Evolutionary conservation across 345 rosid genomes (phyloP).

Genomic region (Corchorus capsularis): DNA sequence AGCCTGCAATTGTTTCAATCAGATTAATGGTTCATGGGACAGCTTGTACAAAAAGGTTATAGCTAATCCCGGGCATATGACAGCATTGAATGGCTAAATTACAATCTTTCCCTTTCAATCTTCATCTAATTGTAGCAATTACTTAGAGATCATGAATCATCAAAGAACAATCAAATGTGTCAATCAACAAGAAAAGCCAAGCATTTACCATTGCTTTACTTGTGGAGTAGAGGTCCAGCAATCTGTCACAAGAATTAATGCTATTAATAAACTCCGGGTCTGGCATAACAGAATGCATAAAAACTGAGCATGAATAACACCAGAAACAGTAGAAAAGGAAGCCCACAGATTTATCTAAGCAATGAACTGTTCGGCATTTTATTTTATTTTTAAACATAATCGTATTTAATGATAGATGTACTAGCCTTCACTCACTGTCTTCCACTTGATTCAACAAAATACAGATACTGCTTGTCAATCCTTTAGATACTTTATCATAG

Average conservation of each 20-base stretch:
- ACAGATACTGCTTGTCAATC: not conserved
- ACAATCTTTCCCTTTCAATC: not conserved
- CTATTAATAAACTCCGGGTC: constrained; percentile 18
- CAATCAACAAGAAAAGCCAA: constrained; percentile 19
- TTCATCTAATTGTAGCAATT: not conserved
- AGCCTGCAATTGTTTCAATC: constrained; percentile 62
- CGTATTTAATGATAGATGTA: not conserved
- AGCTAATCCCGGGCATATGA: not conserved
- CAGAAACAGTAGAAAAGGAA: not conserved
- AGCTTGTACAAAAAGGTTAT: not conserved
- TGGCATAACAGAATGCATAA: not conserved
- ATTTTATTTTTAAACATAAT: not conserved
- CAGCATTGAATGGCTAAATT: not conserved
- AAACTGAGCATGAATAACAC: constrained; percentile 15
- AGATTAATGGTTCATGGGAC: constrained; percentile 13
- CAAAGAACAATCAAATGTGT: constrained; percentile 4
- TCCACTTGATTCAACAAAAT: not conserved
- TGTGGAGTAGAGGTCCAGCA: constrained; percentile 85
- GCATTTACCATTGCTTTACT: constrained; percentile 71
- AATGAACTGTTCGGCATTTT: not conserved
- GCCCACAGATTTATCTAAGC: not conserved
- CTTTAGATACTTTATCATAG: not conserved
- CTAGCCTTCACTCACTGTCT: not conserved
- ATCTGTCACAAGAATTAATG: constrained; percentile 46
- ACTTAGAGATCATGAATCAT: not conserved